Evolutionary conservation across 495 filamentous ascomycete genomes (phyloP).

Genomic region (Coniosporium apollinis): DNA sequence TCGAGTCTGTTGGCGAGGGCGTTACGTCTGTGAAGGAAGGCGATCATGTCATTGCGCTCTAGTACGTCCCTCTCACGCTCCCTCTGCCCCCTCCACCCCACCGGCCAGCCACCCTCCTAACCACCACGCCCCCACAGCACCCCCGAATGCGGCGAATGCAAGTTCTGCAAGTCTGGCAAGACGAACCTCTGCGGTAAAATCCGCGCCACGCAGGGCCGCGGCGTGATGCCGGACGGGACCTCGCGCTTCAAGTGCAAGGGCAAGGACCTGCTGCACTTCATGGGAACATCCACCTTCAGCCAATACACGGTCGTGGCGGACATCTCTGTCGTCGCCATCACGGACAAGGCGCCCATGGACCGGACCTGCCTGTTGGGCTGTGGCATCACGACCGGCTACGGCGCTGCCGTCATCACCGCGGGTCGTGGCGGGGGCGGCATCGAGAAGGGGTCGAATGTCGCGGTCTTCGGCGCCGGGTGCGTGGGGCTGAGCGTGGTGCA

Average conservation of each 20-base stretch:
- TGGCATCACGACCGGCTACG: constrained; percentile 97
- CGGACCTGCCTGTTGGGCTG: constrained; percentile 89
- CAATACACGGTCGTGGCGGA: constrained; percentile 98
- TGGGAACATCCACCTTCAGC: constrained; percentile 96
- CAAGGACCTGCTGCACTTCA: constrained; percentile 91
- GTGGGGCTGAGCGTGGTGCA: constrained; percentile 91
- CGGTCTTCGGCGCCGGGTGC: constrained; percentile 89
- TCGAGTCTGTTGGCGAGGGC: constrained; percentile 92
- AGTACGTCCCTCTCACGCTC: constrained; percentile 37
- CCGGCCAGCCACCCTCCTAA: not conserved
- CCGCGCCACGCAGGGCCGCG: constrained; percentile 84
- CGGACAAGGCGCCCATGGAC: constrained; percentile 83
- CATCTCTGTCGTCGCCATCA: constrained; percentile 92
- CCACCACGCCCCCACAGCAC: constrained; percentile 38
- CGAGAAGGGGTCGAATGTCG: constrained; percentile 78
- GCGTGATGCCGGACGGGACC: constrained; percentile 96
- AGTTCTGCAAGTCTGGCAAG: constrained; percentile 98
- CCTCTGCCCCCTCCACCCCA: not conserved
- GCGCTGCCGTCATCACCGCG: constrained; percentile 83
- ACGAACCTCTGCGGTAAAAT: constrained; percentile 99
- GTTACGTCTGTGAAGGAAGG: constrained; percentile 87
- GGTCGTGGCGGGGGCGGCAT: constrained; percentile 38
- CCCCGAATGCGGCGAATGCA: constrained; percentile 92
- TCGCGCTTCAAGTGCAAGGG: constrained; percentile 89
- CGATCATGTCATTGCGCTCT: constrained; percentile 88